Evolutionary conservation across 2,329 filamentous ascomycete genomes (phyloP), one percentile per base, ranked within the genome.

Genomic region (Rhynchosporium agropyri): DNA sequence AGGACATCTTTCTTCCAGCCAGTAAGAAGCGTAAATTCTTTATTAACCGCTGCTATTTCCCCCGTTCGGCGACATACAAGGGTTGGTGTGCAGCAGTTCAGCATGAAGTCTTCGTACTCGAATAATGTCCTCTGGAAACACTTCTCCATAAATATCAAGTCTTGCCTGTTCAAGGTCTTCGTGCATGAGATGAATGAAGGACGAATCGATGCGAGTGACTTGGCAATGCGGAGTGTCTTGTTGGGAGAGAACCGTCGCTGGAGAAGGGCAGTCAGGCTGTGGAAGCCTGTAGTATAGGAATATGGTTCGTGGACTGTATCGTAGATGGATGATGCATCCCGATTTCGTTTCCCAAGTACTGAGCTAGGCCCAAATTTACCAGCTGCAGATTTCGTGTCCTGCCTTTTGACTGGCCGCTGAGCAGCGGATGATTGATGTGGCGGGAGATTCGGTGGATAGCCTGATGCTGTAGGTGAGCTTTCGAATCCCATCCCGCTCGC

Each of bases 121-220:
- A 92, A 92, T 10, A 98, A 81, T 0, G 92, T 96, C 43, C 95
- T 86, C 76, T 99, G 95, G 74, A 98, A 92, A 72, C 91, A 96
- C 77, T 96, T 96, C 76, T 99, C 95, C 90, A 97, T 97, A 76
- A 98, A 97, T 28, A 99, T 88, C 33, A 98, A 81, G 76, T 99
- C 95, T 71, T 95, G 89, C 20, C 88, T 83, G 67, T 92, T 93
- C 65, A 98, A 80, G n/a, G 91, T 92, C 72, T 91, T 90, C 26
- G 91, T 96, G 66, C 92, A 96, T 10, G 92, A 89, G 67, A 98
- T 94, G 74, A 99, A 95, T 0, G 92, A 95, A 1, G 95, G 94
- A 7, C 95, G 89, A 70, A 97, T 96, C 50, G 90, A 92, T 6
- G 91, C 89, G 58, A 99, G 83, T 0, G 93, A 89, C 77, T 93